These are phyloP conservation scores for Candida ortonii DNA, from an alignment of 805 yeast species.

Conservation along the genomic window DNA sequence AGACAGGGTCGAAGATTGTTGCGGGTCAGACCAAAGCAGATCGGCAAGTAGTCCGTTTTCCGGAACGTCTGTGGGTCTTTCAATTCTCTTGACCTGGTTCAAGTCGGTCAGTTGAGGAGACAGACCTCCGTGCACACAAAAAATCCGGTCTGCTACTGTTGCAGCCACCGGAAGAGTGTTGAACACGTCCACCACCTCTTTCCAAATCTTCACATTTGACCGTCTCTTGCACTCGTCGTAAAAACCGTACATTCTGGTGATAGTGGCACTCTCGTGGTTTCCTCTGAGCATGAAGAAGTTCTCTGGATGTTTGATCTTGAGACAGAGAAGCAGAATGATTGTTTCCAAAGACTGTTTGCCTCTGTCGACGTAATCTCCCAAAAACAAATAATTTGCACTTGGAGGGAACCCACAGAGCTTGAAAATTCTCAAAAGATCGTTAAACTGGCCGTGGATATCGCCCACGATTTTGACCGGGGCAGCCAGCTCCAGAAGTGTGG, in stretches of 20 bases:
- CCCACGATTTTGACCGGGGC: conserved; percentile 85
- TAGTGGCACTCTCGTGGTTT: conserved; percentile 57
- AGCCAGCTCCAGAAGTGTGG: conserved; percentile 59
- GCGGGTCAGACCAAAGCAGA: conserved; percentile 83
- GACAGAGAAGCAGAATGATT: conserved; percentile 47
- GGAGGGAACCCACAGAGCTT: conserved; percentile 63
- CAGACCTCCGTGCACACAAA: conserved; percentile 68
- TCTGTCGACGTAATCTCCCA: conserved; percentile 61
- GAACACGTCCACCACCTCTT: conserved; percentile 51
- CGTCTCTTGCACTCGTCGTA: conserved; percentile 61
- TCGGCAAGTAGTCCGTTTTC: conserved; percentile 77
- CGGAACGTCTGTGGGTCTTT: conserved; percentile 82
- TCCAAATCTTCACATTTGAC: conserved; percentile 47
- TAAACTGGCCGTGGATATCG: conserved; percentile 72
- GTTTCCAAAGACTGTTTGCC: conserved; percentile 59
- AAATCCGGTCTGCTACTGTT: conserved; percentile 54
- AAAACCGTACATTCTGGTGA: conserved; percentile 58
- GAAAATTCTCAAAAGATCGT: conserved; percentile 52
- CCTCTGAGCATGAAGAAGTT: conserved; percentile 60
- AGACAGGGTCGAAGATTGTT: conserved; percentile 35
- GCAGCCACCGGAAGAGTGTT: conserved; percentile 62
- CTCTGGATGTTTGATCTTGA: conserved; percentile 58
- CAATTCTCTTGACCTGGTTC: conserved; percentile 66
- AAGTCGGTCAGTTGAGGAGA: conserved; percentile 67
- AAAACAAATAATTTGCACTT: conserved; percentile 49